A percentile compares a stretch with the other conserved stretches of the same genome.
These are phyloP conservation scores for Neurospora sp. DNA, from an alignment of 495 filamentous ascomycete species.

Conservation along the genomic window DNA sequence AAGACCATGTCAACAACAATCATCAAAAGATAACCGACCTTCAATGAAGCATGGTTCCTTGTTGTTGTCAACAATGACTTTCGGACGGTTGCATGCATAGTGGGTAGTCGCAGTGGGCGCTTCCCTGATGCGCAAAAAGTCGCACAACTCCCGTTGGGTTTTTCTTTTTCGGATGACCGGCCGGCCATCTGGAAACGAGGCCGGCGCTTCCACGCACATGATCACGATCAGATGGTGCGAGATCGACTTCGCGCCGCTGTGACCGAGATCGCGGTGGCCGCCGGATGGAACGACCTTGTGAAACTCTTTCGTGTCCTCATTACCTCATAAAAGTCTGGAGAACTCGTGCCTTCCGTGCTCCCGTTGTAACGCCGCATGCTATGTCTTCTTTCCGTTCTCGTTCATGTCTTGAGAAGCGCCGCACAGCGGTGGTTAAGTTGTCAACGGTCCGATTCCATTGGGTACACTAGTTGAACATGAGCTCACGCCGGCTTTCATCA, in stretches of 20 bases:
- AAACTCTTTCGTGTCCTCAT: neutral
- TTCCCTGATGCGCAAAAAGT: neutral
- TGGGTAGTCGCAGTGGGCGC: neutral
- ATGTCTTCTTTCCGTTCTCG: neutral
- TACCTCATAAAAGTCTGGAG: no score
- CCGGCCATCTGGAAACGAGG: neutral
- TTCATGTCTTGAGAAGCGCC: neutral
- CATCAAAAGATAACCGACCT: neutral
- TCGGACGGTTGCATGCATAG: neutral
- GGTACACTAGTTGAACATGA: neutral
- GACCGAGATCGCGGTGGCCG: neutral
- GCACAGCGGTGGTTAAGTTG: neutral
- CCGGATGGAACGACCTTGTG: neutral
- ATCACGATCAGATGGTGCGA: neutral
- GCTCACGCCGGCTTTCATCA: neutral
- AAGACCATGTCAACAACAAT: neutral
- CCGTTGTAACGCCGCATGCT: neutral
- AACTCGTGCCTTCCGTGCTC: neutral
- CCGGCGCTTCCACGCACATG: neutral
- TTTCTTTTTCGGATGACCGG: neutral
- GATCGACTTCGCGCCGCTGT: neutral
- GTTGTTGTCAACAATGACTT: neutral
- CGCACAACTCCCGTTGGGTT: neutral
- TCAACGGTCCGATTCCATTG: neutral
- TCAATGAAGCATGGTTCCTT: neutral